A percentile compares a stretch with the other conserved stretches of the same genome.
Conservation (phyloP, 2,329 filamentous ascomycete genomes). For the Botrytis paeoniae region DNA sequence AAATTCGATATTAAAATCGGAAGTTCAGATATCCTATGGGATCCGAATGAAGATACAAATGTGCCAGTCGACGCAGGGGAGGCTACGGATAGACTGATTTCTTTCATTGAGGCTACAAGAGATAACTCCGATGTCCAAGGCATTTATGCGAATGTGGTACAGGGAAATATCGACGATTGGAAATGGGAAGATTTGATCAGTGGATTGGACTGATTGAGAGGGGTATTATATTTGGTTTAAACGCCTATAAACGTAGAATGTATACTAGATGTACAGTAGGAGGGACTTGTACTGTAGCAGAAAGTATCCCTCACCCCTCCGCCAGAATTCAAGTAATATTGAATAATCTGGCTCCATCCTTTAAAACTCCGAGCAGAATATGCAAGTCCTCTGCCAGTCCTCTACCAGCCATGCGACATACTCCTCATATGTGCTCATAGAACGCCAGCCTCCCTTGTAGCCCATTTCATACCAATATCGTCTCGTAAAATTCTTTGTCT, state of each 20-base stretch:
- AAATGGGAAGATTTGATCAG: conserved; percentile 53
- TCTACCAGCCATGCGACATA: neutral
- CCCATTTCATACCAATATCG: conserved; percentile 5
- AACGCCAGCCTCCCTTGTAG: conserved; percentile 3
- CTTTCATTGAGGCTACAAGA: conserved; percentile 57
- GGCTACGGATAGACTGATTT: conserved; percentile 54
- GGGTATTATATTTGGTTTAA: conserved; percentile 24
- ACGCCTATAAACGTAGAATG: conserved; percentile 22
- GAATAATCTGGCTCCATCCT: neutral
- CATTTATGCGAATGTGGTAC: conserved; percentile 69
- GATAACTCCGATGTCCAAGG: conserved; percentile 73
- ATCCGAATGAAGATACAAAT: conserved; percentile 75
- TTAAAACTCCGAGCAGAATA: neutral
- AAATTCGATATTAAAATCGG: conserved; percentile 64
- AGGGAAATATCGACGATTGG: conserved; percentile 51
- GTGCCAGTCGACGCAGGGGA: conserved; percentile 58
- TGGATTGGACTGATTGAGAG: conserved; percentile 46
- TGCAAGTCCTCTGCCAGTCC: neutral
- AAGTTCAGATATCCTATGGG: conserved; percentile 80
- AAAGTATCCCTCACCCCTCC: neutral
- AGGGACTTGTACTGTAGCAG: neutral
- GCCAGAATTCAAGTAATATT: neutral
- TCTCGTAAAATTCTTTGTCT: neutral
- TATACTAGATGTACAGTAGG: conserved; percentile 3
- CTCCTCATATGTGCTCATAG: neutral